Base-by-base conservation (phyloP, 805 yeast species). In the Nakazawaea peltata region DNA sequence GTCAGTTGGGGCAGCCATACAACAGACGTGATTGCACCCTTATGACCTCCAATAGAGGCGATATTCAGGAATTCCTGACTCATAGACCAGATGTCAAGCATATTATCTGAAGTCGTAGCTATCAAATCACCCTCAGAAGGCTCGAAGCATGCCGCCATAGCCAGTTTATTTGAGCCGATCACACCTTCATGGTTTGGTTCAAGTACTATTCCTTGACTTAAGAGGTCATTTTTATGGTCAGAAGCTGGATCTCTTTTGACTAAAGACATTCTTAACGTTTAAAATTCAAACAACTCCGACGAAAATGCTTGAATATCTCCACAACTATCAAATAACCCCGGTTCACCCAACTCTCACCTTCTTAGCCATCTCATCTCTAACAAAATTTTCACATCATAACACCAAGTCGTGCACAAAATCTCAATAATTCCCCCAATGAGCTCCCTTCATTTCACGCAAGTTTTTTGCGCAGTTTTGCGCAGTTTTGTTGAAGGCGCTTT, bases 1-100 rank as follows among this genome's bases (percentile, higher is more conserved):
- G 70, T 74, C 27, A 70, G 66, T 5, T 55, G 44, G 3, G 10
- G 7, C n/a, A 53, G 39, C 84, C 88, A 82, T 19, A 57, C 51
- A 8, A 81, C 44, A 1, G 77, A 67, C 0, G 85, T 72, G 0
- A 83, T 65, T 0, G 86, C 85, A 5, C 74, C 69, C 40, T 77
- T 77, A 48, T 79, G 85, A 4, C 80, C 83, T 10, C 44, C 39
- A 3, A 71, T 41, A 3, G 59, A 53, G 3, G 78, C 79, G 40
- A 53, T 63, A 46, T 73, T 74, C 9, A 6, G 28, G 7, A 25
- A 6, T n/a, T 25, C 15, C 8, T 21, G 18, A 1, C 56, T 54
- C 3, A 44, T 28, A 12, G 46, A 44, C 62, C 63, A 61, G 4
- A 56, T 33, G 22, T 43, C 44, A 2, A 77, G 56, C n/a, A 59